Evolutionary conservation across 108 stramenopile species (phyloP).

Genomic region (Skeletonema tropicum): DNA sequence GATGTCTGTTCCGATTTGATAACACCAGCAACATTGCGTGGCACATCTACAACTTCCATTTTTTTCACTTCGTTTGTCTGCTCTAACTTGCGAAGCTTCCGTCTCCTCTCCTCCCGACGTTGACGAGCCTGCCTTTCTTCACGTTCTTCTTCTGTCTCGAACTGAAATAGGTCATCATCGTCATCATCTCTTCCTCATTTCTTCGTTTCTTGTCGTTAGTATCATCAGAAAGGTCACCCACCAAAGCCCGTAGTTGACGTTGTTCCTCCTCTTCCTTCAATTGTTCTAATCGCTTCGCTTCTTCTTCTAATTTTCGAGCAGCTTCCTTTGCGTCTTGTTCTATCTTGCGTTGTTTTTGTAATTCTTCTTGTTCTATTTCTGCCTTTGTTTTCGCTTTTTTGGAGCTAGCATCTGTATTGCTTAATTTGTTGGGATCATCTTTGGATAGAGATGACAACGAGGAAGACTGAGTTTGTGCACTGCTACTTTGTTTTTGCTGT

Average conservation of each 20-base stretch:
- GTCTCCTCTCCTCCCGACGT: slow-evolving; percentile 41
- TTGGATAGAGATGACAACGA: background rate
- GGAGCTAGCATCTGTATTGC: background rate
- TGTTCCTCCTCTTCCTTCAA: slow-evolving; percentile 41
- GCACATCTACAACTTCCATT: slow-evolving; percentile 23
- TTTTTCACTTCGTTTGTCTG: background rate
- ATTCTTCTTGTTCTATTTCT: background rate
- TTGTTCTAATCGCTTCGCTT: slow-evolving; percentile 20
- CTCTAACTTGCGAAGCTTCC: slow-evolving; percentile 16
- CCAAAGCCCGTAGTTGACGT: slow-evolving; percentile 42
- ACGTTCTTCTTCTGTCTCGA: slow-evolving; percentile 54
- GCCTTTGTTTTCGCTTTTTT: slow-evolving; percentile 3
- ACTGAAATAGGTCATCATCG: slow-evolving; percentile 25
- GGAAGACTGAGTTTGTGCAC: background rate
- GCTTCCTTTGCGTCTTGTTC: slow-evolving; percentile 22
- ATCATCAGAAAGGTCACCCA: slow-evolving; percentile 16
- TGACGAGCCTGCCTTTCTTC: slow-evolving; percentile 52
- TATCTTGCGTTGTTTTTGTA: slow-evolving; percentile 4
- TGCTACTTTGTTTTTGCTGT: background rate
- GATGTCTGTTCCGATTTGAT: slow-evolving; percentile 30
- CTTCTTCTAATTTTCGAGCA: slow-evolving; percentile 18
- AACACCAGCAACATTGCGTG: slow-evolving; percentile 40
- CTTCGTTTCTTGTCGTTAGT: background rate
- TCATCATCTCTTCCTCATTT: background rate
- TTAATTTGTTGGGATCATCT: background rate